These are phyloP conservation scores for Coemansia sp. DNA, from an alignment of 192 early-diverging fungal species.

Conservation along the genomic window DNA sequence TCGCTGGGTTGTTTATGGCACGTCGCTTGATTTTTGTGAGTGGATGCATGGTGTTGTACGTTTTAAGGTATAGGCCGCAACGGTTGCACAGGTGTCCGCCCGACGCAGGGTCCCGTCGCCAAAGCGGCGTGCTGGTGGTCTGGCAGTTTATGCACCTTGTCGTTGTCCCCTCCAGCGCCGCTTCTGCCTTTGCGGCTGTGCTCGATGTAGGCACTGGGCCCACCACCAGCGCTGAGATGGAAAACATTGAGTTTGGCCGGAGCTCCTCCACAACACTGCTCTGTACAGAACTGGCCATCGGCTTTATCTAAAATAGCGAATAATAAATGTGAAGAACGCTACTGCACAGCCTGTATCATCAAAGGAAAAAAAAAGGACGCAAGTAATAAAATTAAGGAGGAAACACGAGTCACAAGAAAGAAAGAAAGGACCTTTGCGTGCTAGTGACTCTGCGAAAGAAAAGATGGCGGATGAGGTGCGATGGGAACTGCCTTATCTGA, in stretches of 20 bases:
- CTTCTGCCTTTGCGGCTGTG: neutral
- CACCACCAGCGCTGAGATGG: conserved; percentile 31
- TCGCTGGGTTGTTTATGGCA: conserved; percentile 18
- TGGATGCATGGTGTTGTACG: conserved; percentile 55
- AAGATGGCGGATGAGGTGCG: neutral
- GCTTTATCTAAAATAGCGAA: conserved; percentile 5
- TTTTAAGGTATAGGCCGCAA: conserved; percentile 60
- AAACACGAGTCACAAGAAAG: neutral
- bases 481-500: conserved; percentile 5
- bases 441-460: neutral
- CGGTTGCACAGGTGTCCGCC: conserved; percentile 79
- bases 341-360: neutral
- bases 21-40: conserved; percentile 42
- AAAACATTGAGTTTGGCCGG: conserved; percentile 11
- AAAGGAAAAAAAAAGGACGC: neutral
- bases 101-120: conserved; percentile 64
- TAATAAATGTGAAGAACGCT: neutral
- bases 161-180: neutral
- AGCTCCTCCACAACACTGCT: neutral
- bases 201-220: neutral
- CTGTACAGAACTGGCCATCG: neutral
- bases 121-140: conserved; percentile 76
- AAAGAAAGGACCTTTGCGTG: neutral
- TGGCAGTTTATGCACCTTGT: conserved; percentile 69
- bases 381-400: neutral